phyloP scores from a whole-genome alignment of 1,139 yeast genomes.

The Yamadazyma atmosphaerica region DNA sequence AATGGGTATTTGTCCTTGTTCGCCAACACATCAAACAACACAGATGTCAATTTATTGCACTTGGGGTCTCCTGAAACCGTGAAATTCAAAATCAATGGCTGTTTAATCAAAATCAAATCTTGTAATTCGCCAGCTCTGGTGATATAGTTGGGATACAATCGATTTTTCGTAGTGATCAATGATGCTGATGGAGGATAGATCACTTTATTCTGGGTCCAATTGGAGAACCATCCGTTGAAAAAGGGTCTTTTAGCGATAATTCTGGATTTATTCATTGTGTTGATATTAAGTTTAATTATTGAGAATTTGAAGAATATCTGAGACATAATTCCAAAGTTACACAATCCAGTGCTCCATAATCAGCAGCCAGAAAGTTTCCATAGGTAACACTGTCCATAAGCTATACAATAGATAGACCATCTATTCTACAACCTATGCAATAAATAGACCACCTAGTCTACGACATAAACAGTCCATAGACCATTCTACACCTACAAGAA shows the following conservation, averaged over 20 bases:
- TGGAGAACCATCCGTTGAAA: slow-evolving; percentile 10
- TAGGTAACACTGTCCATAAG: no score
- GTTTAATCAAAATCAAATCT: slow-evolving; percentile 50
- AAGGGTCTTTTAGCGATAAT: slow-evolving; percentile 8
- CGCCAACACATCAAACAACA: slow-evolving; percentile 55
- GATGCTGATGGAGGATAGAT: slow-evolving; percentile 44
- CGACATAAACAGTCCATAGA: no score
- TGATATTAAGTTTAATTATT: no score
- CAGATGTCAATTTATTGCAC: slow-evolving; percentile 63
- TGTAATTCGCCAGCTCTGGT: slow-evolving; percentile 56
- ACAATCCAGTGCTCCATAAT: not conserved
- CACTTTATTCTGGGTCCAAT: slow-evolving; percentile 11
- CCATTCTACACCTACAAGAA: no score
- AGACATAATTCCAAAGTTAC: no score
- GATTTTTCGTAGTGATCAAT: slow-evolving; percentile 39
- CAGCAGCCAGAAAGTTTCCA: no score
- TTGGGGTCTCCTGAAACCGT: slow-evolving; percentile 65
- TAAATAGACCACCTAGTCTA: not conserved
- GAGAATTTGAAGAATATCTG: no score
- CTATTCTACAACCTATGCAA: not conserved
- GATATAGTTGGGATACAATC: slow-evolving; percentile 43
- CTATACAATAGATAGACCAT: not conserved
- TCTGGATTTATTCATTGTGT: not conserved
- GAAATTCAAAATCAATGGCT: slow-evolving; percentile 71
- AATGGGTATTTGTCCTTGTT: slow-evolving; percentile 52